Conservation (phyloP, 495 filamentous ascomycete genomes). For the Lasiosphaeris hirsuta region DNA sequence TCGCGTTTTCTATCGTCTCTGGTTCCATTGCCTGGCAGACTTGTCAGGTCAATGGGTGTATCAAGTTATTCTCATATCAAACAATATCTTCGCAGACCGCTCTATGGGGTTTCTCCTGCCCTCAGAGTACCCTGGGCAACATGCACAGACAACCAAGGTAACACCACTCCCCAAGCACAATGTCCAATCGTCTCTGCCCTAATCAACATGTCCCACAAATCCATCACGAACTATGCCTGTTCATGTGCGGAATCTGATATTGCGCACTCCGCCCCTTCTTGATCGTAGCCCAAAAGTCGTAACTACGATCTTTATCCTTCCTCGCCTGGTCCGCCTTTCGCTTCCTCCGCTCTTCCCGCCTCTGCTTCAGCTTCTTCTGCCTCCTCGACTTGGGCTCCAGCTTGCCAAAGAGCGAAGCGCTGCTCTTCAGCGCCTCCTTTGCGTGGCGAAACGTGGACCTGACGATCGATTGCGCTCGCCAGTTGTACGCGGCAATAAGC, state of each 20-base stretch:
- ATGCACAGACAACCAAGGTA: not conserved
- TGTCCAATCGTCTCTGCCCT: not conserved
- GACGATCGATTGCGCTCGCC: slow-evolving; percentile 32
- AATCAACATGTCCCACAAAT: too few relatives aligned
- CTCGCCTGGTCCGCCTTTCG: slow-evolving; percentile 11
- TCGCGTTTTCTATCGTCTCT: too few relatives aligned
- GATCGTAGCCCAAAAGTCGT: slow-evolving; percentile 45
- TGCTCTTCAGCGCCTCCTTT: slow-evolving; percentile 12
- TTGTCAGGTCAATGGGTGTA: too few relatives aligned
- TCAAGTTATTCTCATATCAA: too few relatives aligned
- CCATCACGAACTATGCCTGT: slow-evolving; percentile 22
- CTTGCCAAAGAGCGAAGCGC: slow-evolving; percentile 15
- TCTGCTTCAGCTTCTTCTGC: slow-evolving; percentile 23
- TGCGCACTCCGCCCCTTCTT: slow-evolving; percentile 28
- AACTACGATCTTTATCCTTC: slow-evolving; percentile 34
- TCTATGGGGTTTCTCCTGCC: too few relatives aligned
- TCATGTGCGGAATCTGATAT: slow-evolving; percentile 44
- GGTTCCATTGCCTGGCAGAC: too few relatives aligned
- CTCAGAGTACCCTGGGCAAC: too few relatives aligned
- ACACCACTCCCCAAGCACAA: not conserved
- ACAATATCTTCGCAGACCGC: too few relatives aligned
- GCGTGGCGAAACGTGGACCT: slow-evolving; percentile 23
- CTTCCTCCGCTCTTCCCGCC: slow-evolving; percentile 18
- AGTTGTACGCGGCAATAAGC: slow-evolving; percentile 42
- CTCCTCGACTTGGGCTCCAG: slow-evolving; percentile 29